Conservation (phyloP, 768 basidiomycete genomes). For the Tylopilus sp. region DNA sequence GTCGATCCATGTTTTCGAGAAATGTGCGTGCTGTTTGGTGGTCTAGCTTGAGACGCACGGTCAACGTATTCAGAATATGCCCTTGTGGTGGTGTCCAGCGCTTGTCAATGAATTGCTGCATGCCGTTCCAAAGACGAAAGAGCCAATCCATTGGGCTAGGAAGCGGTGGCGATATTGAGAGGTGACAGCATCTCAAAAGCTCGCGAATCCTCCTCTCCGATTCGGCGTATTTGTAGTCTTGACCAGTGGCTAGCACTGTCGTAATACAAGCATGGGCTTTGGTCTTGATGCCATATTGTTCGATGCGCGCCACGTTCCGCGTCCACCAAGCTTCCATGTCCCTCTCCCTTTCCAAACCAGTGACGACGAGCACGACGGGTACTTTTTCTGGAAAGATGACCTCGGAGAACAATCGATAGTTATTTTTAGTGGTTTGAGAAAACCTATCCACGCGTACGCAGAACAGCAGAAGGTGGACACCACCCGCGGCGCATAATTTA, state of each 20-base stretch:
- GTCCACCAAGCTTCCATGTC: not conserved
- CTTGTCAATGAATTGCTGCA: not conserved
- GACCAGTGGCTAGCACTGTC: not conserved
- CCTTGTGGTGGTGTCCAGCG: not conserved
- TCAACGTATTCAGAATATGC: not conserved
- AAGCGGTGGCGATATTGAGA: not conserved
- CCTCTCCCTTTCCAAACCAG: not conserved
- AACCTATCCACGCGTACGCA: not conserved
- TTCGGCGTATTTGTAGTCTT: not conserved
- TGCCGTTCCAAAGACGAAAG: not conserved
- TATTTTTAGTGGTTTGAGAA: not conserved
- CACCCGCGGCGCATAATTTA: not conserved
- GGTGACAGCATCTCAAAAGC: not conserved
- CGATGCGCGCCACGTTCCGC: not conserved
- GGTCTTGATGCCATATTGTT: not conserved
- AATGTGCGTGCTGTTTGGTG: not conserved
- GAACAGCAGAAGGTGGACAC: not conserved
- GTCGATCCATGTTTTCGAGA: not conserved
- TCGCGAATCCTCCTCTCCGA: not conserved
- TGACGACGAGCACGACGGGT: not conserved
- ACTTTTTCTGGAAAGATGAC: not conserved
- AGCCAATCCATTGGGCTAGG: not conserved
- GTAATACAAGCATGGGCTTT: not conserved
- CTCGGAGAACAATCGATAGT: not conserved
- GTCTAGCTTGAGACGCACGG: not conserved